Percentiles rank a stretch among this genome's conserved stretches.
phyloP scores from a whole-genome alignment of 257 asterid genomes.

The Perilla frutescens region DNA sequence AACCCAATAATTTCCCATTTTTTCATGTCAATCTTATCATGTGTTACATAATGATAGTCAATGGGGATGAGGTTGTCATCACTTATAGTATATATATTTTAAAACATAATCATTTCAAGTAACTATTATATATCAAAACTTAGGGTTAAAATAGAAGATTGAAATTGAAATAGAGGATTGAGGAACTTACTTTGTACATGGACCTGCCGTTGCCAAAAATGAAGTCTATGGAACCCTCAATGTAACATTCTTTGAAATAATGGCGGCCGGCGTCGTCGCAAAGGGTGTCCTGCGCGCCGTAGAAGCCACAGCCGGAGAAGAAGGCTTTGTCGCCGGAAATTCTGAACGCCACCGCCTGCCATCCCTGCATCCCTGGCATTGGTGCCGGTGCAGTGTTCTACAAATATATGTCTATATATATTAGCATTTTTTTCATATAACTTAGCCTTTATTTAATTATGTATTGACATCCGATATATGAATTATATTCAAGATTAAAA shows the following conservation, averaged over 20 bases:
- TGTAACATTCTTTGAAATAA: slow-evolving; percentile 88
- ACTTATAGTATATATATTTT: too few species aligned
- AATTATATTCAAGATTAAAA: too few species aligned
- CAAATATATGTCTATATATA: background rate
- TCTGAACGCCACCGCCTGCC: slow-evolving; percentile 95
- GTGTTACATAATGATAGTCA: too few species aligned
- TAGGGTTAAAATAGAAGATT: background rate
- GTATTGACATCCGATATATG: too few species aligned
- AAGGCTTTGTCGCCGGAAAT: slow-evolving; percentile 91
- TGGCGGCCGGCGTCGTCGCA: slow-evolving; percentile 97
- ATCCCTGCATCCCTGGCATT: slow-evolving; percentile 86
- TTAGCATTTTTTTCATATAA: background rate
- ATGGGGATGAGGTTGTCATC: too few species aligned
- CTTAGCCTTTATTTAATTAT: too few species aligned
- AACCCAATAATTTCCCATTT: too few species aligned
- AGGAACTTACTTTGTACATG: slow-evolving; percentile 69
- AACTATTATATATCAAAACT: too few species aligned
- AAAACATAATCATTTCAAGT: too few species aligned
- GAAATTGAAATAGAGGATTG: background rate
- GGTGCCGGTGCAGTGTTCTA: slow-evolving; percentile 96
- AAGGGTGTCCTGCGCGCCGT: slow-evolving; percentile 92
- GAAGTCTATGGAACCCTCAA: slow-evolving; percentile 94
- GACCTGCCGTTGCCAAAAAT: slow-evolving; percentile 91
- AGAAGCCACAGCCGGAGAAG: slow-evolving; percentile 87
- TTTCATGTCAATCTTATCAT: too few species aligned